A percentile compares a stretch with the other conserved stretches of the same genome.
phyloP scores from a whole-genome alignment of 805 yeast species.

The Lipomyces anomalus region DNA sequence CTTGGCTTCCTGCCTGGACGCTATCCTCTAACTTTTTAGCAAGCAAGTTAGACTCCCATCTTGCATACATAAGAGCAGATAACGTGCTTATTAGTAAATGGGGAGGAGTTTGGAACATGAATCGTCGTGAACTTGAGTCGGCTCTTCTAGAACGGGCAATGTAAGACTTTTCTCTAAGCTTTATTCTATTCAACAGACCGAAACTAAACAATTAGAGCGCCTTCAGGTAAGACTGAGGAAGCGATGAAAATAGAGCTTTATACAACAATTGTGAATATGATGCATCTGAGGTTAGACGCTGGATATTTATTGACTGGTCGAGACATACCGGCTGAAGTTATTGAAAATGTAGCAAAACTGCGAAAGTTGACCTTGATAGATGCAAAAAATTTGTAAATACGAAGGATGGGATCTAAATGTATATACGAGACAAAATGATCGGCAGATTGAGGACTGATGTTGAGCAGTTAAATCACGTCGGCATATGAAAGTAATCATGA shows the following conservation, averaged over 20 bases:
- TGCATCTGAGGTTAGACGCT: conserved; percentile 5
- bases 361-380: background rate
- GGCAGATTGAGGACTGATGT: too few relatives aligned
- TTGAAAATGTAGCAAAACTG: background rate
- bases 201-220: background rate
- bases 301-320: conserved; percentile 5
- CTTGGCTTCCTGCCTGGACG: conserved; percentile 18
- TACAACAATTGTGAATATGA: conserved; percentile 4
- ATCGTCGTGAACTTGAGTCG: conserved; percentile 41
- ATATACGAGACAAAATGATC: too few relatives aligned
- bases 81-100: conserved; percentile 40
- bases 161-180: background rate
- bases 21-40: conserved; percentile 40
- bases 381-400: background rate
- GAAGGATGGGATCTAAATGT: background rate
- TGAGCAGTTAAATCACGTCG: too few relatives aligned
- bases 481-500: too few relatives aligned
- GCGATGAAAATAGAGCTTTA: conserved; percentile 12
- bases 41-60: conserved; percentile 37
- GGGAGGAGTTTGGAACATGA: conserved; percentile 46
- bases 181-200: background rate
- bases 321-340: background rate
- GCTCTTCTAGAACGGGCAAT: conserved; percentile 32
- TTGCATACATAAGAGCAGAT: conserved; percentile 48
- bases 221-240: conserved; percentile 7